Percentiles rank a stretch among this genome's conserved stretches.
These are phyloP conservation scores for Lichtheimia ramosa DNA, from an alignment of 371 early-diverging fungal genomes.

Conservation along the genomic window DNA sequence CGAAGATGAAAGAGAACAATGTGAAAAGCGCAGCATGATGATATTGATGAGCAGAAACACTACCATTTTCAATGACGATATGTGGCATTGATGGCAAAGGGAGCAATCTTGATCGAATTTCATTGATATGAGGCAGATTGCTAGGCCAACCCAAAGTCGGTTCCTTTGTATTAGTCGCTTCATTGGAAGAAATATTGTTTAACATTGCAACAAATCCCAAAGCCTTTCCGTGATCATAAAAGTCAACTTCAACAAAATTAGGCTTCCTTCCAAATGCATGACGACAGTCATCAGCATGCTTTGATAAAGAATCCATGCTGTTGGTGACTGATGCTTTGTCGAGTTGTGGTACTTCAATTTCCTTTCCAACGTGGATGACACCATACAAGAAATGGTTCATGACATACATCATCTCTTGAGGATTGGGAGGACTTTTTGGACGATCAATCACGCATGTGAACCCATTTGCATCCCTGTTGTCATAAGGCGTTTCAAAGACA, in stretches of 20 bases:
- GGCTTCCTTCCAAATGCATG: conserved; percentile 45
- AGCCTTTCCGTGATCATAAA: conserved; percentile 60
- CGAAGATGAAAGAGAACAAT: no score
- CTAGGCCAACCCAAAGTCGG: no score
- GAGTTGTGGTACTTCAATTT: conserved; percentile 35
- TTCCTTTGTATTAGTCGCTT: no score
- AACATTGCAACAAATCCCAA: conserved; percentile 47
- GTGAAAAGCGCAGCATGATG: no score
- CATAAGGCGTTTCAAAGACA: conserved; percentile 59
- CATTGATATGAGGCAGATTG: no score
- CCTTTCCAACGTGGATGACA: conserved; percentile 21
- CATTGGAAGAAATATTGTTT: conserved; percentile 29
- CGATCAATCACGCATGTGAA: conserved; percentile 59
- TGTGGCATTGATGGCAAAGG: no score
- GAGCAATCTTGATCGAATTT: no score
- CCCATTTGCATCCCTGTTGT: conserved; percentile 21
- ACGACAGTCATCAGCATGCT: conserved; percentile 40
- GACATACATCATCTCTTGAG: conserved; percentile 47
- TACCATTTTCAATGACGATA: no score
- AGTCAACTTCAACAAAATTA: conserved; percentile 75
- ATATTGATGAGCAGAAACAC: no score
- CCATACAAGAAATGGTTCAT: conserved; percentile 60
- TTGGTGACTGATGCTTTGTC: conserved; percentile 42
- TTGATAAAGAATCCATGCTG: conserved; percentile 18
- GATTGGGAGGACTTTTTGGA: conserved; percentile 19